phyloP scores from a whole-genome alignment of 2,329 filamentous ascomycete genomes.

The Biscogniauxia sp. region DNA sequence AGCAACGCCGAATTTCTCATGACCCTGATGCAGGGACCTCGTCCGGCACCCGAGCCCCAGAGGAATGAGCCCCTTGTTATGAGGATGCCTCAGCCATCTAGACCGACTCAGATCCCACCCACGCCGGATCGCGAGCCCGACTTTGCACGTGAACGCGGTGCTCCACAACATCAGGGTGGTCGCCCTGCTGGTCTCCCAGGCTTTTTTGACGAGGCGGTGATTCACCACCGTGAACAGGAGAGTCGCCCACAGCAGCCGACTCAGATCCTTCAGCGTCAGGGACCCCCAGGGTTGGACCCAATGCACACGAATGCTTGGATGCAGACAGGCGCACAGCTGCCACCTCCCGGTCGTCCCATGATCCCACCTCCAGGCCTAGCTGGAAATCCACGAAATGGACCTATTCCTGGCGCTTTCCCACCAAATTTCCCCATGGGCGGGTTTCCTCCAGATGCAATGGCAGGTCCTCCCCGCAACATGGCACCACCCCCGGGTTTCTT shows the following conservation, averaged over 20 bases:
- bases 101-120: constrained; percentile 46
- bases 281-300: constrained; percentile 58
- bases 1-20: constrained; percentile 82
- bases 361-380: constrained; percentile 60
- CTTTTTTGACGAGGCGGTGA: constrained; percentile 52
- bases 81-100: constrained; percentile 51
- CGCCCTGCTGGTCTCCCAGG: constrained; percentile 42
- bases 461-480: constrained; percentile 40
- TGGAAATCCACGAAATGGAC: constrained; percentile 43
- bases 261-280: constrained; percentile 64
- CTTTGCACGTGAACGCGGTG: constrained; percentile 40
- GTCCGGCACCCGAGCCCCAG: constrained; percentile 48
- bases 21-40: constrained; percentile 68
- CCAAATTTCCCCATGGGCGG: constrained; percentile 58
- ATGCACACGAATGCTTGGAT: constrained; percentile 55
- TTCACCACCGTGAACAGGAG: constrained; percentile 49
- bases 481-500: constrained; percentile 59
- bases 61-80: constrained; percentile 53
- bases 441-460: constrained; percentile 51
- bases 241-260: constrained; percentile 53
- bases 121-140: constrained; percentile 50
- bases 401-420: constrained; percentile 58
- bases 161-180: constrained; percentile 33
- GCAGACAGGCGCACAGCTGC: constrained; percentile 41
- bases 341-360: constrained; percentile 50